Percentiles rank a stretch among this genome's conserved stretches.
Evolutionary conservation across 768 basidiomycete species (phyloP).

Genomic region (Jaapia argillacea): DNA sequence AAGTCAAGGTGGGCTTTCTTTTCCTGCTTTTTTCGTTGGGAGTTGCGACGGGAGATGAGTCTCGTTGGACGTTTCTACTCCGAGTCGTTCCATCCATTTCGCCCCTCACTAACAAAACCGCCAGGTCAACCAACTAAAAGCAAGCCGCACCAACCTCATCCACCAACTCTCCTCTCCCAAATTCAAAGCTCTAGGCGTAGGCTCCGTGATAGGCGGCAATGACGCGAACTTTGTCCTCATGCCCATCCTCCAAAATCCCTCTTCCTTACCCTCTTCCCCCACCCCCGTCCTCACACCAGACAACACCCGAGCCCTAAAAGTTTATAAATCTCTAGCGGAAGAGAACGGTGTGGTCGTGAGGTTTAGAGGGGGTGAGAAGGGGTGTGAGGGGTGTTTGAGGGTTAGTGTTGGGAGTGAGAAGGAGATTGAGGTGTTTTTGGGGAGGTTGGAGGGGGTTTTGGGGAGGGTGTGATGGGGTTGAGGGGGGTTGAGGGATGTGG

Average conservation of each 20-base stretch:
- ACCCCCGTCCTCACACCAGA: conserved; percentile 34
- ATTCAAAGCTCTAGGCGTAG: conserved; percentile 39
- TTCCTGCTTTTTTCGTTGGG: no score
- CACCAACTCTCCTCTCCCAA: conserved; percentile 34
- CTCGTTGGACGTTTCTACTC: no score
- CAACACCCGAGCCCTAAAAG: conserved; percentile 44
- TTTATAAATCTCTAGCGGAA: conserved; percentile 83
- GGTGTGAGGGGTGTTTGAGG: conserved; percentile 80
- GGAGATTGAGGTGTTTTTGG: conserved; percentile 60
- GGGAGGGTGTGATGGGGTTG: no score
- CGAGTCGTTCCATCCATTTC: no score
- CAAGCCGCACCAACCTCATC: conserved; percentile 41
- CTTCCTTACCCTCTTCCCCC: neutral
- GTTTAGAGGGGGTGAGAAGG: conserved; percentile 77
- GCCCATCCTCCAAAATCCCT: conserved; percentile 46
- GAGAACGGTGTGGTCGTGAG: conserved; percentile 81
- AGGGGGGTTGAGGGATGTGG: no score
- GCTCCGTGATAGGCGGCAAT: conserved; percentile 64
- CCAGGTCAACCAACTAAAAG: no score
- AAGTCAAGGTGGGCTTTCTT: conserved; percentile 49
- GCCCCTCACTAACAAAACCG: no score
- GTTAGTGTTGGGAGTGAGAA: conserved; percentile 82
- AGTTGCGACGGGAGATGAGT: no score
- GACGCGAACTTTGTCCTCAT: conserved; percentile 88
- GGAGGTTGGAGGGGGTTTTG: conserved; percentile 43